Percentiles rank a stretch among this genome's conserved stretches.
Evolutionary conservation across 2,329 filamentous ascomycete genomes (phyloP).

Genomic region (Aspergillus sp.): DNA sequence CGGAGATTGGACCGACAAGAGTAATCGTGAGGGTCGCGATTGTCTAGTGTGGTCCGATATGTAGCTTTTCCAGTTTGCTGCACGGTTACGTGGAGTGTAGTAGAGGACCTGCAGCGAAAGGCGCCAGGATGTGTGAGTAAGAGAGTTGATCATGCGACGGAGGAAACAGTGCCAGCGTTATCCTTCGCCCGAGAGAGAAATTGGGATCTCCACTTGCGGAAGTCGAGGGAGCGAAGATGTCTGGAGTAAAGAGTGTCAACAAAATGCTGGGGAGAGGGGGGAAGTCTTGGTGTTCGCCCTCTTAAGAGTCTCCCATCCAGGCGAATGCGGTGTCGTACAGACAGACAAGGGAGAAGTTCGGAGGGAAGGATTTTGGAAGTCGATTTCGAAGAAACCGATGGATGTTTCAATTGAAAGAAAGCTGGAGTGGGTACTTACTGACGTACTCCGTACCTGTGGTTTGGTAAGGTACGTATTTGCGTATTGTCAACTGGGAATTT

Average conservation of each 20-base stretch:
- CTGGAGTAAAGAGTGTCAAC: slow-evolving; percentile 2
- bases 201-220: slow-evolving; percentile 14
- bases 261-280: neutral
- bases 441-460: slow-evolving; percentile 13
- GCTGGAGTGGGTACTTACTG: slow-evolving; percentile 24
- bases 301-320: slow-evolving; percentile 12
- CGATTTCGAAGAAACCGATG: slow-evolving; percentile 28
- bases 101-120: slow-evolving; percentile 30
- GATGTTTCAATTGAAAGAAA: slow-evolving; percentile 30
- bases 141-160: slow-evolving; percentile 31
- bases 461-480: slow-evolving; percentile 12
- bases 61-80: slow-evolving; percentile 33
- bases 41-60: slow-evolving; percentile 29
- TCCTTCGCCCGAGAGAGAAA: slow-evolving; percentile 14
- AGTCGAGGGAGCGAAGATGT: slow-evolving; percentile 9
- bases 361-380: slow-evolving; percentile 27
- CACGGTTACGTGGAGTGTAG: slow-evolving; percentile 39
- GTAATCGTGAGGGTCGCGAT: slow-evolving; percentile 28
- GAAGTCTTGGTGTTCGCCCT: slow-evolving; percentile 4
- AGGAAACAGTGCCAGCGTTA: slow-evolving; percentile 18
- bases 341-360: slow-evolving; percentile 22
- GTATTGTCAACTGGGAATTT: slow-evolving; percentile 11
- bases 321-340: slow-evolving; percentile 15
- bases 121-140: slow-evolving; percentile 27
- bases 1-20: slow-evolving; percentile 31